Base-by-base conservation (phyloP, 2,329 filamentous ascomycete genomes). In the Nothophaeocryptopus gaeumannii region DNA sequence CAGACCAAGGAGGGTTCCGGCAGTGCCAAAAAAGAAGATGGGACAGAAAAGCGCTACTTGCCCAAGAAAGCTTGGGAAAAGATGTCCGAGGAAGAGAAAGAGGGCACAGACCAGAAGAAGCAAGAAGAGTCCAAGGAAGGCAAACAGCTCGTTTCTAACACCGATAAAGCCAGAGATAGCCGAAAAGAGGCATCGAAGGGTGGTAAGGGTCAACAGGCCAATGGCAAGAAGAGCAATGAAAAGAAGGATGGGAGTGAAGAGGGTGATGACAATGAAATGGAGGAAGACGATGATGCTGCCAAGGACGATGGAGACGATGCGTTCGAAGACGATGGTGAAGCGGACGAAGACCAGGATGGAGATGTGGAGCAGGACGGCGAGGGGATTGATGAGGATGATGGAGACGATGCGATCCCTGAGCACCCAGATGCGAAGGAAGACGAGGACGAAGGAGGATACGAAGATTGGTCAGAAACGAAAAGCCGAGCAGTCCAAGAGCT, bases 51-150 rank as follows among this genome's bases (percentile, higher is more conserved):
- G 59, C 58, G 72, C 13, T 76, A 76, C 57, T 50, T 74, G 39
- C 72, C 74, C 1, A 75, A 75, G 60, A 70, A 74, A 53, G 74
- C 73, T 1, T 76, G 73, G 74, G 72, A 77, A 58, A 58, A 72
- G 40, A 72, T 77, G 73, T 69, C 57, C 36, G 72, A 76, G 35
- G 53, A 68, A 16, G 72, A 75, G 59, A 75, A 75, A 51, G 55
- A 73, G 47, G 65, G 67, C 52, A 75, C 72, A 8, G 70, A 73
- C 26, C 46, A 67, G 51, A 72, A 63, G 59, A 72, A 70, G 59
- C 55, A 63, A 47, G 54, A 64, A 43, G 70, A 58, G 31, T 63
- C 67, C 47, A 71, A 71, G 53, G 52, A 73, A 45, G 72, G 73
- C 9, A 71, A 71, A 55, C 73, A 75, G 51, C 67, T 68, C 61